Evolutionary conservation across 495 filamentous ascomycete genomes (phyloP).

Genomic region (Annulohypoxylon moriforme): DNA sequence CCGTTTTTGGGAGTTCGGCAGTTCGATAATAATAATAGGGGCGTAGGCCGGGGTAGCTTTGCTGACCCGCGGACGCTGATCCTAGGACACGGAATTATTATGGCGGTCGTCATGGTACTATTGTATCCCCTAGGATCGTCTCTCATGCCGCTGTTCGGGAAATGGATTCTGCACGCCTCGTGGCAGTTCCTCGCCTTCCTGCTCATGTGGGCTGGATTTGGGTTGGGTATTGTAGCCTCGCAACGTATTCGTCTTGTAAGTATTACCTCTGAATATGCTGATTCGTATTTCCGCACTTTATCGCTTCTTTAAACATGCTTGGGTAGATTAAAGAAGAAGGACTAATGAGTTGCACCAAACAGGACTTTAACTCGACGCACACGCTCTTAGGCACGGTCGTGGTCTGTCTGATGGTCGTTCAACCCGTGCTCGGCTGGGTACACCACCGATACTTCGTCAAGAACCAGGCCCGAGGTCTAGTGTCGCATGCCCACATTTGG

Average conservation of each 20-base stretch:
- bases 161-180: slow-evolving; percentile 64
- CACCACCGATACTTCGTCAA: slow-evolving; percentile 71
- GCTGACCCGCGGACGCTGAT: slow-evolving; percentile 40
- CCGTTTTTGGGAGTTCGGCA: slow-evolving; percentile 60
- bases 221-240: slow-evolving; percentile 66
- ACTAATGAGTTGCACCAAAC: slow-evolving; percentile 18
- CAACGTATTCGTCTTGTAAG: slow-evolving; percentile 53
- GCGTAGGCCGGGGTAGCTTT: slow-evolving; percentile 24
- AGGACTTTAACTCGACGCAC: slow-evolving; percentile 58
- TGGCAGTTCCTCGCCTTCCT: slow-evolving; percentile 68
- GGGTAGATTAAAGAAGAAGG: slow-evolving; percentile 1
- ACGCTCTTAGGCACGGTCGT: slow-evolving; percentile 70
- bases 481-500: slow-evolving; percentile 76
- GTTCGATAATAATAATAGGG: slow-evolving; percentile 44
- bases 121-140: slow-evolving; percentile 69
- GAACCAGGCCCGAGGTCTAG: slow-evolving; percentile 58
- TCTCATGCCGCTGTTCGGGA: slow-evolving; percentile 64
- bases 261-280: slow-evolving; percentile 4
- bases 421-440: slow-evolving; percentile 70
- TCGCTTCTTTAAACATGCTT: neutral
- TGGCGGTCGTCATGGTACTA: slow-evolving; percentile 66
- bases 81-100: slow-evolving; percentile 63
- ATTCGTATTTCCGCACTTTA: neutral
- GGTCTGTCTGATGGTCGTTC: slow-evolving; percentile 66
- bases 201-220: slow-evolving; percentile 70